Evolutionary conservation across 139 green algal genomes (phyloP).

Genomic region (Chlamydomonas eustigma): DNA sequence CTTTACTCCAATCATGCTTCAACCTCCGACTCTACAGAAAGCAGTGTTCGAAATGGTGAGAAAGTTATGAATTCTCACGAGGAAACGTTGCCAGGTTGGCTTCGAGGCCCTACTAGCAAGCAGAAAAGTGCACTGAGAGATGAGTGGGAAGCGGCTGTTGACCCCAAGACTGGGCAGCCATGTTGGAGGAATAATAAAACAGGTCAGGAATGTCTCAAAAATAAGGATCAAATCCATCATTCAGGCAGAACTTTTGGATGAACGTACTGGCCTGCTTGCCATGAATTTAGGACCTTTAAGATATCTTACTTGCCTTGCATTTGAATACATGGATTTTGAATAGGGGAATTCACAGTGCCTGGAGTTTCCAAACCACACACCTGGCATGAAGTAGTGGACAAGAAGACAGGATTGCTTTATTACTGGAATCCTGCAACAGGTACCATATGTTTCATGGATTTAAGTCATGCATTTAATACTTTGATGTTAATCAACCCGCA

Average conservation of each 20-base stretch:
- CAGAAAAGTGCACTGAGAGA: neutral
- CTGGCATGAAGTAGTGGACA: slow-evolving; percentile 28
- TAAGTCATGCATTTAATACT: too few species aligned
- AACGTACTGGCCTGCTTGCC: neutral
- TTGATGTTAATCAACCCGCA: too few species aligned
- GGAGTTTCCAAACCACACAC: slow-evolving; percentile 24
- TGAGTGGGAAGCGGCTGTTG: neutral
- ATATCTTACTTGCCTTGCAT: neutral
- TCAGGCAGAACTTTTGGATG: too few species aligned
- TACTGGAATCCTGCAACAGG: slow-evolving; percentile 18
- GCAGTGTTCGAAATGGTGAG: too few species aligned
- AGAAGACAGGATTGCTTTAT: slow-evolving; percentile 18
- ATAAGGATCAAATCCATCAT: too few species aligned
- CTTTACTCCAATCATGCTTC: too few species aligned
- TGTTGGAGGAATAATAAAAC: neutral
- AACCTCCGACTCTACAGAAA: too few species aligned
- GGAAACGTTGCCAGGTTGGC: neutral
- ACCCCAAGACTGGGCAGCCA: neutral
- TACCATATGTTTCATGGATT: too few species aligned
- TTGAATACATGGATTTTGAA: neutral
- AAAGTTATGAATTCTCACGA: too few species aligned
- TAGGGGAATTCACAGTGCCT: slow-evolving; percentile 19
- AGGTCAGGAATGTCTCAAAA: neutral
- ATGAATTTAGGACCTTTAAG: neutral
- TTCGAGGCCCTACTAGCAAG: neutral